These are phyloP conservation scores for Polyporus tsugae DNA, from an alignment of 1,284 basidiomycete genomes.

Conservation along the genomic window DNA sequence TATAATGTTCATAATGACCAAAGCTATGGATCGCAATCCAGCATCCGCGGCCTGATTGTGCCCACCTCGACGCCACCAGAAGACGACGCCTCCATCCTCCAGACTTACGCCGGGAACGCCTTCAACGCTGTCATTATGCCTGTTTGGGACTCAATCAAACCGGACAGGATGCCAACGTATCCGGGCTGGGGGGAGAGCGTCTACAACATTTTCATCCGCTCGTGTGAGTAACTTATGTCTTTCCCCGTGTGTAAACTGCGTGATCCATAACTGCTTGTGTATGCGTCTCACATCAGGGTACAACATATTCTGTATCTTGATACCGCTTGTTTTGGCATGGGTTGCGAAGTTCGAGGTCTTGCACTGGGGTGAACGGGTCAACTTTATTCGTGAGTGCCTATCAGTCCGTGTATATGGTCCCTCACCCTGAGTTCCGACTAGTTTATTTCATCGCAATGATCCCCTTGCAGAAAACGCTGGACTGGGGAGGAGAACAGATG, in stretches of 20 bases:
- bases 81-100: not conserved
- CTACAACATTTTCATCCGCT: not conserved
- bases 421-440: constrained; percentile 31
- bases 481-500: constrained; percentile 71
- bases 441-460: constrained; percentile 67
- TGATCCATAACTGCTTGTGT: not conserved
- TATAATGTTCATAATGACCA: constrained; percentile 1
- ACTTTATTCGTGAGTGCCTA: constrained; percentile 49
- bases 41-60: not conserved
- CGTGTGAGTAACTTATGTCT: constrained; percentile 1
- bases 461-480: constrained; percentile 63
- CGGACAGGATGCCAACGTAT: not conserved
- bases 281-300: constrained; percentile 49
- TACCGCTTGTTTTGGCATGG: constrained; percentile 74
- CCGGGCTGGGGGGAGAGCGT: constrained; percentile 4
- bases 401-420: not conserved
- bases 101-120: constrained; percentile 2
- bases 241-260: not conserved
- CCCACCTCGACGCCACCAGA: not conserved
- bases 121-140: constrained; percentile 8
- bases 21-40: not conserved
- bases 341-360: constrained; percentile 54
- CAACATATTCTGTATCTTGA: constrained; percentile 57
- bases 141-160: constrained; percentile 6
- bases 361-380: constrained; percentile 36